phyloP scores from a whole-genome alignment of 345 rosid species.

The Arabidopsis arenosa region DNA sequence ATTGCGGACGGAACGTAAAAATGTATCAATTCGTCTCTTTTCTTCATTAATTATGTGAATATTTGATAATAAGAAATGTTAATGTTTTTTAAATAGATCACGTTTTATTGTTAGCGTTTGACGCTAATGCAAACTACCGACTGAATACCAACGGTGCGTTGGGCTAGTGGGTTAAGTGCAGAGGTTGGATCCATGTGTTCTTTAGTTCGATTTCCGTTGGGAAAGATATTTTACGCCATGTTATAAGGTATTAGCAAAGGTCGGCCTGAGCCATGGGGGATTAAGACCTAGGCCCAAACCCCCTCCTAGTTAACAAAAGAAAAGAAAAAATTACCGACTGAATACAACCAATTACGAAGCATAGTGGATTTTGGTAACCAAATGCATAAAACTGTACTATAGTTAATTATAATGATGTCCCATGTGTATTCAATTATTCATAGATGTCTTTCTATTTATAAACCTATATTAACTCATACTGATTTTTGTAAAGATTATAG shows the following conservation, averaged over 20 bases:
- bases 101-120: neutral
- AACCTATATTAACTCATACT: neutral
- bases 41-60: conserved; percentile 3
- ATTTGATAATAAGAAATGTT: neutral
- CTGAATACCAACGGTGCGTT: no score
- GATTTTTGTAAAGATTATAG: neutral
- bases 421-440: neutral
- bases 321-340: no score
- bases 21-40: neutral
- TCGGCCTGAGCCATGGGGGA: no score
- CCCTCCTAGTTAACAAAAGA: no score
- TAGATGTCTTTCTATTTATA: conserved; percentile 3
- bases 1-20: neutral
- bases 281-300: no score
- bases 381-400: neutral
- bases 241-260: no score
- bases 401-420: neutral
- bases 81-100: neutral
- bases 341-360: neutral
- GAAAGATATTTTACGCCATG: no score
- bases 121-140: neutral
- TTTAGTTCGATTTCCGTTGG: no score
- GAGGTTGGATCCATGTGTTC: no score
- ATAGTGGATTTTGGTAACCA: neutral
- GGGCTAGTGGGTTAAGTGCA: no score